A percentile compares a stretch with the other conserved stretches of the same genome.
These are phyloP conservation scores for Medicago truncatula DNA, from an alignment of 306 rosid species.

Conservation along the genomic window DNA sequence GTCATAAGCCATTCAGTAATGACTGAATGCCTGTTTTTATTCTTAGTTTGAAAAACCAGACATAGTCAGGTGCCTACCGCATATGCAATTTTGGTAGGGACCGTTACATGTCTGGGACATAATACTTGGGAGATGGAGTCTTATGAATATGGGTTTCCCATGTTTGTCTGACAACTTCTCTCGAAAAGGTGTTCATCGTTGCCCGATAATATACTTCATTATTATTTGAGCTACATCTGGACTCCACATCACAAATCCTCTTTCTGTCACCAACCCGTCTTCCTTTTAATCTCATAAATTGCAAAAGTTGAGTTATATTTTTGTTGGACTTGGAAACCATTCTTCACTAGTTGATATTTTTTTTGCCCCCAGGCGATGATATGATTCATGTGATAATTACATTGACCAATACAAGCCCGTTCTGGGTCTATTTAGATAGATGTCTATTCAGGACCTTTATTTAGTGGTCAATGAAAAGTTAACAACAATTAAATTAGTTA, in stretches of 20 bases:
- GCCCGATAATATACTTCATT: slow-evolving; percentile 50
- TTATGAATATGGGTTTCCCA: slow-evolving; percentile 46
- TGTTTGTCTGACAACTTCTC: slow-evolving; percentile 41
- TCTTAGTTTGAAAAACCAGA: slow-evolving; percentile 30
- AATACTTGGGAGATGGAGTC: slow-evolving; percentile 35
- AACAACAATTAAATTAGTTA: not conserved
- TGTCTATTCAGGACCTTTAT: not conserved
- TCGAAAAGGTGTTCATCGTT: slow-evolving; percentile 53
- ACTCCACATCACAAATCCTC: slow-evolving; percentile 28
- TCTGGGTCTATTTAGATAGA: not conserved
- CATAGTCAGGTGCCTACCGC: slow-evolving; percentile 39
- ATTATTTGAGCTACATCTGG: slow-evolving; percentile 66
- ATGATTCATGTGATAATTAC: not conserved
- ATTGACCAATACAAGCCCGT: not conserved
- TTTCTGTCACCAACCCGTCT: not conserved
- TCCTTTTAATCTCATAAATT: not conserved
- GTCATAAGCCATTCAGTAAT: not conserved
- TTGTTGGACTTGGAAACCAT: not conserved
- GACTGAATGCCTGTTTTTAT: not conserved
- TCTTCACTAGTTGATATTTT: not conserved
- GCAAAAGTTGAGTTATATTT: not conserved
- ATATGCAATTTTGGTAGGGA: slow-evolving; percentile 21
- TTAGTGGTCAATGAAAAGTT: not conserved
- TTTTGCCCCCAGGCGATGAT: not conserved
- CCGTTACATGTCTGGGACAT: slow-evolving; percentile 50